Percentiles rank a stretch among this genome's conserved stretches.
Conservation (phyloP, 495 filamentous ascomycete genomes). For the Chaetomidium leptoderma region DNA sequence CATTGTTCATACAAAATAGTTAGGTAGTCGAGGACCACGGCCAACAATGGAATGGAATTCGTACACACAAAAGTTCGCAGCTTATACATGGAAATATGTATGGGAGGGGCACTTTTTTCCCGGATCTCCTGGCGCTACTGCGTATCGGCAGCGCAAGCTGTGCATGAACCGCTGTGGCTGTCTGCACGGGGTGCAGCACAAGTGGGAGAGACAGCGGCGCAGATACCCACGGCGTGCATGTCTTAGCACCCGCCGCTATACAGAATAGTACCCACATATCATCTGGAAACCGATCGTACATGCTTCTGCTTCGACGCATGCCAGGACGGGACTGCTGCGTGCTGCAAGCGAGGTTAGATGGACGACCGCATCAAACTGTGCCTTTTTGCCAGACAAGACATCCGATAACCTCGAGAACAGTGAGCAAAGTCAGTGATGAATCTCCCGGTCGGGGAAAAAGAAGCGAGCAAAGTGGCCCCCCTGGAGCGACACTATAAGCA, state of each 20-base stretch:
- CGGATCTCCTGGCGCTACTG: constrained; percentile 10
- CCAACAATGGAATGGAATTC: too few relatives aligned
- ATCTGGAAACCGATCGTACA: constrained; percentile 1
- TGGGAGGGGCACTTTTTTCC: constrained; percentile 1
- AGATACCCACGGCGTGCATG: background rate
- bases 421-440: too few relatives aligned
- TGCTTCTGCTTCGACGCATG: too few relatives aligned
- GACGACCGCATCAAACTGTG: background rate
- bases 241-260: constrained; percentile 2
- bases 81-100: background rate
- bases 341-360: constrained; percentile 1
- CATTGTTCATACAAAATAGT: too few relatives aligned
- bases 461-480: background rate
- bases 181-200: constrained; percentile 8
- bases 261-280: background rate
- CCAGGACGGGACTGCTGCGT: too few relatives aligned
- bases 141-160: constrained; percentile 12
- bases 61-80: background rate
- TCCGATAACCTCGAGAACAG: background rate
- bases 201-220: background rate
- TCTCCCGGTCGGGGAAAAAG: background rate
- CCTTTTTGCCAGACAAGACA: background rate
- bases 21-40: background rate
- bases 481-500: background rate
- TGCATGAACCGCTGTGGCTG: constrained; percentile 19